Percentiles rank a stretch among this genome's conserved stretches.
These are phyloP conservation scores for Omphalea diandra DNA, from an alignment of 441 rosid genomes.

Conservation along the genomic window DNA sequence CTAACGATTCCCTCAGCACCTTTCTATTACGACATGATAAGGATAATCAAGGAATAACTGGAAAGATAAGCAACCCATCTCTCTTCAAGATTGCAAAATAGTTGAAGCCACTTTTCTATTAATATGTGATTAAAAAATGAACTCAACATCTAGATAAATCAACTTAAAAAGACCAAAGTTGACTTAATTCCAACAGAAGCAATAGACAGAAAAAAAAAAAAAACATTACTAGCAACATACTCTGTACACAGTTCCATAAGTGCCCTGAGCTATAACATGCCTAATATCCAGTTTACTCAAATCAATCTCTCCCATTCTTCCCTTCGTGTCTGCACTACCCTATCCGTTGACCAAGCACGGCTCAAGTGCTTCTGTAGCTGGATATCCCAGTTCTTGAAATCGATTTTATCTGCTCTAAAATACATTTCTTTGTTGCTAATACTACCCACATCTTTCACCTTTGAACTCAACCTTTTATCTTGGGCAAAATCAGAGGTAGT, in stretches of 20 bases:
- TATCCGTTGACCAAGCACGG: slow-evolving; percentile 68
- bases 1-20: neutral
- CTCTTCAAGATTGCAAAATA: neutral
- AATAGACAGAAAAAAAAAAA: no score
- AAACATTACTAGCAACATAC: slow-evolving; percentile 74
- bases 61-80: neutral
- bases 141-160: neutral
- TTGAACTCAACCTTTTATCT: slow-evolving; percentile 35
- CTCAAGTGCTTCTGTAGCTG: slow-evolving; percentile 83
- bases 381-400: slow-evolving; percentile 71
- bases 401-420: slow-evolving; percentile 68
- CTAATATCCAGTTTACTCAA: slow-evolving; percentile 59
- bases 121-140: neutral
- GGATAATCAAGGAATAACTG: neutral
- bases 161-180: neutral
- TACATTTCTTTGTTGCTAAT: slow-evolving; percentile 45
- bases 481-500: neutral
- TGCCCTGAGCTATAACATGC: slow-evolving; percentile 64
- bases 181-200: neutral
- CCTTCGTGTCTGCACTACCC: slow-evolving; percentile 34
- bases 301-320: slow-evolving; percentile 95
- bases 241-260: slow-evolving; percentile 72
- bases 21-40: no score
- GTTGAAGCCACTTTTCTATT: neutral
- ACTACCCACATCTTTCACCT: slow-evolving; percentile 37